Evolutionary conservation across 495 filamentous ascomycete genomes (phyloP), one percentile per base, ranked within the genome.

Genomic region (Xylaria venustula): DNA sequence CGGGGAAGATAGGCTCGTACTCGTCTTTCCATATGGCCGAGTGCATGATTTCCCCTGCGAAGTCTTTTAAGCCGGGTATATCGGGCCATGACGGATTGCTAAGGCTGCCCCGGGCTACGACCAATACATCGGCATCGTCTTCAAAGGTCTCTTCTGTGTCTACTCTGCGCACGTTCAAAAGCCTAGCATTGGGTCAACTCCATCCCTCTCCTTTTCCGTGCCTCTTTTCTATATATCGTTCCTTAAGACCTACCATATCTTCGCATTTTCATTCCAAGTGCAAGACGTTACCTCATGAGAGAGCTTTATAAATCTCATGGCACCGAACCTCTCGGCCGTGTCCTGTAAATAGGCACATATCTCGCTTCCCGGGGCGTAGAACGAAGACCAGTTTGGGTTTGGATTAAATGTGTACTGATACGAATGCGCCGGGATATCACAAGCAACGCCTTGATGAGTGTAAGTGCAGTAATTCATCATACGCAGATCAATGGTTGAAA

Each of bases 351-450:
- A 89, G 54, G 82, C 75, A 50, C 81, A 77, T 25, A 89, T 84
- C 66, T 89, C 87, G 48, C 79, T 77, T 54, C 87, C 85, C 0
- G 85, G 85, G 0, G 87, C 82, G 64, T 88, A 88, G 40, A 87
- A 80, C 28, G 82, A 73, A 4, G 84, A 81, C 87, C 88, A 90
- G 65, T 81, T 70, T 9, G 84, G 75, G 26, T 86, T 87, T 12
- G 87, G 85, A 28, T 86, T 87, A 61, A 89, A 90, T 4, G 83
- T 83, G 65, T 84, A 89, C 60, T 84, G 87, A 70, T 89, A 90
- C 6, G 77, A 80, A 41, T 80, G 76, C n/a, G 77, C 70, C 70
- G 64, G 76, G 15, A 80, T 73, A 42, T 80, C 77, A 55, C 76
- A 80, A 44, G 77, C 77, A 25, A 76, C 68, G 3, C 77, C 77